Base-by-base conservation (phyloP, 768 basidiomycete species). In the Russula virescens region DNA sequence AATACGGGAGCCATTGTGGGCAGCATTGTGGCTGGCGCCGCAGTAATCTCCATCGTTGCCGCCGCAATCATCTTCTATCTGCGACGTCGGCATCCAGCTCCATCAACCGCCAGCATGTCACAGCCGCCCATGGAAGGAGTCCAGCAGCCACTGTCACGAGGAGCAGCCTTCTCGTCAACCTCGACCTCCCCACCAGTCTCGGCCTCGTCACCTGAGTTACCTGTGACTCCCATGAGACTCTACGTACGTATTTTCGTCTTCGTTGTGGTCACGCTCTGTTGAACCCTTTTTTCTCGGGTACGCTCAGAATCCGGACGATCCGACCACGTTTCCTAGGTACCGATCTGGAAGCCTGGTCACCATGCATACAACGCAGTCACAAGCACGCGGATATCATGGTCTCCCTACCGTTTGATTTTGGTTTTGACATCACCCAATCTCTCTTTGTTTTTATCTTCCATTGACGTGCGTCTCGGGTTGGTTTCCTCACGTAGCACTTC, bases 281-380 rank as follows among this genome's bases (percentile, higher is more conserved):
- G 8, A 31, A 8, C 3, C 31, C 19, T 18, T 40, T 11, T 6
- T 25, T n/a, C n/a, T n/a, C n/a, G n/a, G n/a, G n/a, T n/a, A n/a
- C n/a, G 38, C n/a, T 1, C 45, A 63, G 62, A 38, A 63, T 38
- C 62, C 62, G 46, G 48, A 31, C 26, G 62, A 63, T 1, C 62
- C 62, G 9, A 42, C 46, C 11, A 63, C 62, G 14, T 63, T 16
- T 51, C 57, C 62, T 1, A 50, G 56, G 23, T 54, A 31, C 38
- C 56, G 48, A 23, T 11, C n/a, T n/a, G n/a, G n/a, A n/a, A 10
- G 26, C 10, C 6, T 31, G 31, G 8, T 8, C 31, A 19, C 40
- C 21, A 47, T 18, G 14, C 55, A 46, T 7, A 47, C 45, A 23
- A 14, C 31, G 21, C 21, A 3, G 9, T 45, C 45, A n/a, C 45